Base-by-base conservation (phyloP, 768 basidiomycete species). In the Pholiota microspora region DNA sequence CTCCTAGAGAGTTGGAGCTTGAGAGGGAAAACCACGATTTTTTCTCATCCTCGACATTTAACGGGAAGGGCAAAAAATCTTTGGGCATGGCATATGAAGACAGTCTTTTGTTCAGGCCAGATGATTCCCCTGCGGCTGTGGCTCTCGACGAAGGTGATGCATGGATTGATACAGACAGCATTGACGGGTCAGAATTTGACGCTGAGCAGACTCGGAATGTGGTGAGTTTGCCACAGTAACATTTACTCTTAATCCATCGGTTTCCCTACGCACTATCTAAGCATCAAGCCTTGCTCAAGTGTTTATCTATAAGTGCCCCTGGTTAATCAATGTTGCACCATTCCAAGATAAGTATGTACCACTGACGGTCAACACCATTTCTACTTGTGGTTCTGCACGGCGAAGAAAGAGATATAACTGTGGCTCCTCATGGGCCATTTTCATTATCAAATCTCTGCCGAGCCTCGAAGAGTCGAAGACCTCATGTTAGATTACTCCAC, bases 161-260 rank as follows among this genome's bases (percentile, higher is more conserved):
- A 8, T 66, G 65, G 65, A 62, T 61, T 29, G 63, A 66, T 51
- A 66, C 62, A 8, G 63, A 66, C 59, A 66, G 63, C 40, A 32
- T 61, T 27, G 62, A 55, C 28, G 59, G 58, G 29, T 62, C 61
- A 21, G 60, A 62, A 45, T 25, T 54, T 27, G 60, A 59, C 31
- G 38, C 38, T 18, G 50, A 51, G 36, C 50, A 51, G 21, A 23
- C 21, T 42, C 21, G 7, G 40, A 23, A 42, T 42, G 16, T 42
- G 10, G 23, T 21, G 9, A 42, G 12, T 42, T 21, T 42, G 21
- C 18, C 21, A 16, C 40, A 42, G 21, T 42, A 42, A 21, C 18
- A 8, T 15, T 42, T 24, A 1, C n/a, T 1, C 18, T 42, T 9
- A 24, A 23, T 42, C 2, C 40, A 42, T 42, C 16, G 21, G 18